Percentiles rank a stretch among this genome's conserved stretches.
Conservation (phyloP, 352 stramenopile genomes). For the Peronospora destructor region DNA sequence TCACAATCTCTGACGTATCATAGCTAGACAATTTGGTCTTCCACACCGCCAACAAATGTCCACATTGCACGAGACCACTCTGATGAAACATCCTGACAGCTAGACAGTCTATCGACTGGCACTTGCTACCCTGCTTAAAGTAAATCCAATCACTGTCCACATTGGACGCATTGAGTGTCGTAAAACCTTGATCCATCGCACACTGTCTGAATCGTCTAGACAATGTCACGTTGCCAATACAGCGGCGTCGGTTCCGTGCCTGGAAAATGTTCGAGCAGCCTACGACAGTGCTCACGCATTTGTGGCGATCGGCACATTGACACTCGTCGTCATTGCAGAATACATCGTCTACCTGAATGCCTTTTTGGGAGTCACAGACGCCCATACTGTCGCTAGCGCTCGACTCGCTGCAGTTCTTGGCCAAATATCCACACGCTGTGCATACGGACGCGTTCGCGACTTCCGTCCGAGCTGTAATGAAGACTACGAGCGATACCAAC, state of each 20-base stretch:
- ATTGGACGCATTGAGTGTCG: slow-evolving; percentile 41
- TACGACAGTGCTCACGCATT: slow-evolving; percentile 58
- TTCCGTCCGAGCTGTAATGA: slow-evolving; percentile 16
- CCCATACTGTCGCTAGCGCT: slow-evolving; percentile 9
- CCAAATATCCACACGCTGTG: slow-evolving; percentile 50
- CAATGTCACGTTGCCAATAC: slow-evolving; percentile 44
- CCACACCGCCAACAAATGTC: slow-evolving; percentile 59
- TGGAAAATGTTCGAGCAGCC: slow-evolving; percentile 69
- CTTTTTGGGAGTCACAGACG: slow-evolving; percentile 50
- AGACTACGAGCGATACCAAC: slow-evolving; percentile 11
- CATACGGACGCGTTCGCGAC: slow-evolving; percentile 33
- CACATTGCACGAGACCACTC: slow-evolving; percentile 59
- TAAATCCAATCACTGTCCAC: slow-evolving; percentile 59
- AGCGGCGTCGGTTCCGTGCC: slow-evolving; percentile 58
- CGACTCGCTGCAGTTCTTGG: slow-evolving; percentile 51
- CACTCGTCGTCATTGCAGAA: slow-evolving; percentile 68
- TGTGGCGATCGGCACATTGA: slow-evolving; percentile 37
- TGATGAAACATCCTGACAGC: slow-evolving; percentile 54
- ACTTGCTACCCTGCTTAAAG: slow-evolving; percentile 52
- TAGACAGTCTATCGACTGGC: slow-evolving; percentile 54
- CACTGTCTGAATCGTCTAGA: slow-evolving; percentile 48
- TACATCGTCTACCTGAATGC: slow-evolving; percentile 76
- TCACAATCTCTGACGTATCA: slow-evolving; percentile 9
- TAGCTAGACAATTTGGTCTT: slow-evolving; percentile 37
- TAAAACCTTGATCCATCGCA: slow-evolving; percentile 40